A percentile compares a stretch with the other conserved stretches of the same genome.
phyloP scores from a whole-genome alignment of 257 asterid genomes.

The Schizonepeta tenuifolia region DNA sequence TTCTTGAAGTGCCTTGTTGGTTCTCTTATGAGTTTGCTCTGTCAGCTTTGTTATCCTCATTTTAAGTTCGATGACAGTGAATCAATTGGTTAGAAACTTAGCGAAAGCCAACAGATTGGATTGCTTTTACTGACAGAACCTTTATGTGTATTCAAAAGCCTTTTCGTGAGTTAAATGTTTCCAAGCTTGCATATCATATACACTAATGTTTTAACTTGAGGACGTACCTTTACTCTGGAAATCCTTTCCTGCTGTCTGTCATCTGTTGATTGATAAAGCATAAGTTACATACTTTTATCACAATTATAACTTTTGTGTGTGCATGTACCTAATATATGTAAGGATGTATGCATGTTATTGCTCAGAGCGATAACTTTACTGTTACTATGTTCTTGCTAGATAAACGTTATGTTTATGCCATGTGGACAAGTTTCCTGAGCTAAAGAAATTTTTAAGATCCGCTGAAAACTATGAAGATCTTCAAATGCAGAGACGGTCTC shows the following conservation, averaged over 20 bases:
- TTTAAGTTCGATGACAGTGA: background rate
- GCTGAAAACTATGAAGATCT: background rate
- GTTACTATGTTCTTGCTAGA: background rate
- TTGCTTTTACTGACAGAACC: constrained; percentile 9
- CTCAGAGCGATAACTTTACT: background rate
- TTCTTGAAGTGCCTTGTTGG: background rate
- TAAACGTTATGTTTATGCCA: background rate
- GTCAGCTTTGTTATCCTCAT: constrained; percentile 2
- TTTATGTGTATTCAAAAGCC: constrained; percentile 1
- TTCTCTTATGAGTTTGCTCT: background rate
- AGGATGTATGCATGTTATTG: background rate
- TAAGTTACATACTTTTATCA: background rate
- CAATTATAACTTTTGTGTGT: background rate
- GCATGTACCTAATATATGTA: background rate
- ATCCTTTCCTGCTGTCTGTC: background rate
- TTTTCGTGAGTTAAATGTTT: background rate
- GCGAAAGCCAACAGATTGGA: background rate
- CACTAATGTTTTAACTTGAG: background rate
- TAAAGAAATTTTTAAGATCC: background rate
- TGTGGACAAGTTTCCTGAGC: background rate
- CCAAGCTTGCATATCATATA: background rate
- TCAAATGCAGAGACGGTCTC: constrained; percentile 29
- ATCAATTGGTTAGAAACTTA: background rate
- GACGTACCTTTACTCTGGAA: constrained; percentile 7
- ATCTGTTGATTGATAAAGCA: background rate